Conservation (phyloP, 23 red algal genomes). For the Gracilaria vermiculophylla region DNA sequence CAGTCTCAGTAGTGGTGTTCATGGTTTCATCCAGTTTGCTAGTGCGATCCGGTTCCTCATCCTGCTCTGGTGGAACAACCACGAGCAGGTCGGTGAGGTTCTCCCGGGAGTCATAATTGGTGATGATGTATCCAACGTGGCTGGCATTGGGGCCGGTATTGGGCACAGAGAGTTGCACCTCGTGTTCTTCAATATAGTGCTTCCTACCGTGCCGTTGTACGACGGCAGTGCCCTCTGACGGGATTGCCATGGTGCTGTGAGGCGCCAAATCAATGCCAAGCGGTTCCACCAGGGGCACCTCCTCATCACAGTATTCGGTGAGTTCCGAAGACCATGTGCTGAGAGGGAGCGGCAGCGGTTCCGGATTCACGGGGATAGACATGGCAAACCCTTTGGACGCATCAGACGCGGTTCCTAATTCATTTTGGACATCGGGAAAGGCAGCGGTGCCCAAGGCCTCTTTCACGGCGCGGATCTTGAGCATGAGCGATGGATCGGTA, state of each 20-base stretch:
- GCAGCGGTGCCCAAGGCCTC: neutral
- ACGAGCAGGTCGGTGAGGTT: slow-evolving; percentile 8
- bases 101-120: slow-evolving; percentile 19
- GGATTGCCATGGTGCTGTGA: neutral
- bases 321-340: neutral
- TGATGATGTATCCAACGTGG: neutral
- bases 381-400: slow-evolving; percentile 26
- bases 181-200: slow-evolving; percentile 3
- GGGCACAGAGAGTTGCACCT: neutral
- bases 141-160: slow-evolving; percentile 8
- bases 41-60: neutral
- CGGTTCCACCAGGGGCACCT: neutral
- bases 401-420: neutral
- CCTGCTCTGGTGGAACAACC: slow-evolving; percentile 14
- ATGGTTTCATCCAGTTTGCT: neutral
- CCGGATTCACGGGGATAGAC: slow-evolving; percentile 12
- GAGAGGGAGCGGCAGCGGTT: neutral
- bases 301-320: neutral
- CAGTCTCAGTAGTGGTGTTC: neutral
- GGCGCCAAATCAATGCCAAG: neutral
- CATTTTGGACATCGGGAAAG: neutral
- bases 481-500: slow-evolving; percentile 1
- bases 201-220: slow-evolving; percentile 16
- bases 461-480: slow-evolving; percentile 13
- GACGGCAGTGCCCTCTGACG: neutral